Base-by-base conservation (phyloP, 2,329 filamentous ascomycete genomes). In the Colletotrichum chrysophilum region DNA sequence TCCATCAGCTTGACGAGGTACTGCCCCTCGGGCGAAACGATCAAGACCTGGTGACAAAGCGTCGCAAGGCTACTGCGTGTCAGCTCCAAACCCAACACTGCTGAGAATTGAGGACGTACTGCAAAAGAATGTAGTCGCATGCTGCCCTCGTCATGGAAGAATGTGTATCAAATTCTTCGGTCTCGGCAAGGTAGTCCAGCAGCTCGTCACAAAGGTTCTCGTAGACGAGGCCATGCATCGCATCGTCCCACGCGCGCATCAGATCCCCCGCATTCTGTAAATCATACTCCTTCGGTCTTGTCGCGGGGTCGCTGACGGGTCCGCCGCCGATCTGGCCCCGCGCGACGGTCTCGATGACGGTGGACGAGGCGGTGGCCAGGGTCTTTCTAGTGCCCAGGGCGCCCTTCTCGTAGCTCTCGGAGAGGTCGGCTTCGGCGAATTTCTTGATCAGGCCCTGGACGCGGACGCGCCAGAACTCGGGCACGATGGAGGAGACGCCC, bases 401-500 rank as follows among this genome's bases (percentile, higher is more conserved):
- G 16, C 93, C 94, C 83, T 95, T 95, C 82, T 96, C 94, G 80
- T 96, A 96, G 81, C 93, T 95, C 83, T 96, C 94, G 2, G 93
- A 95, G 36, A 96, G 86, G 66, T 95, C 91, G 3, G 92, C 93
- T 36, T 92, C 89, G 10, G 89, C 92, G 70, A 96, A 86, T 79
- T 91, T 88, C 79, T 86, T 85, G 79, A 95, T 86, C 18, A 95
- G 83, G 3, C 88, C 88, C 78, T 91, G 89, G 28, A 93, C 86
- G 60, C 91, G 88, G n/a, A 88, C 86, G 38, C 87, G 88, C 93
- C 93, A 95, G 83, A 94, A 95, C 4, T 91, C 90, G 2, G 86
- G 81, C 0, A 91, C 88, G 4, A 96, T 86, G 75, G 92, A 90
- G 66, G 88, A 88, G 52, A 95, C 83, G 1, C 93, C 94, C 0